A percentile compares a stretch with the other conserved stretches of the same genome.
These are phyloP conservation scores for Apiospora sp. DNA, from an alignment of 2,329 filamentous ascomycete genomes.

Conservation along the genomic window DNA sequence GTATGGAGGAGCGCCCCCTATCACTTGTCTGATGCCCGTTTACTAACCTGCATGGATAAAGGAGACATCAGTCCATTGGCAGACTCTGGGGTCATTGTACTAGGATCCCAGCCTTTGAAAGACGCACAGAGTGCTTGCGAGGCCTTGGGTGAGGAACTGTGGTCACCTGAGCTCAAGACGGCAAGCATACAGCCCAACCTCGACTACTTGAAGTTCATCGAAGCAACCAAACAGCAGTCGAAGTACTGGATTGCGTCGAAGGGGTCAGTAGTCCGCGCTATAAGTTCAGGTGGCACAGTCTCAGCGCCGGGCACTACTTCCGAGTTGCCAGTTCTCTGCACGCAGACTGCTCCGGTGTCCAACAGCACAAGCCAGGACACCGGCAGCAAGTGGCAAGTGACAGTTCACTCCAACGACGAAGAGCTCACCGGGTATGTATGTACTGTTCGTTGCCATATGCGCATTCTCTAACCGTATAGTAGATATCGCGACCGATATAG, in stretches of 20 bases:
- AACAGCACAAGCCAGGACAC: slow-evolving; percentile 43
- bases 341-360: slow-evolving; percentile 52
- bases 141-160: slow-evolving; percentile 50
- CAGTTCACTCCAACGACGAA: slow-evolving; percentile 49
- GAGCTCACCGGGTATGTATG: slow-evolving; percentile 44
- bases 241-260: slow-evolving; percentile 48
- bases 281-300: slow-evolving; percentile 40
- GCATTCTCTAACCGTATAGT: slow-evolving; percentile 1
- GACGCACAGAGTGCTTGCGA: slow-evolving; percentile 38
- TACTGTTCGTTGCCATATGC: neutral
- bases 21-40: neutral
- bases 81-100: slow-evolving; percentile 46
- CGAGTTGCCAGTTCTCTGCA: slow-evolving; percentile 49
- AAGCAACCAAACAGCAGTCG: slow-evolving; percentile 34
- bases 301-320: slow-evolving; percentile 29
- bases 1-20: slow-evolving; percentile 31
- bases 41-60: slow-evolving; percentile 29
- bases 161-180: slow-evolving; percentile 40
- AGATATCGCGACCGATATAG: slow-evolving; percentile 38
- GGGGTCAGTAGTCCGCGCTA: slow-evolving; percentile 33
- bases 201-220: slow-evolving; percentile 47
- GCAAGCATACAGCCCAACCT: slow-evolving; percentile 43
- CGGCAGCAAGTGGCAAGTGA: slow-evolving; percentile 46
- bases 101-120: slow-evolving; percentile 33
- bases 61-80: slow-evolving; percentile 43